Percentiles rank a stretch among this genome's conserved stretches.
Conservation (phyloP, 306 rosid genomes). For the Crotalaria pallida region DNA sequence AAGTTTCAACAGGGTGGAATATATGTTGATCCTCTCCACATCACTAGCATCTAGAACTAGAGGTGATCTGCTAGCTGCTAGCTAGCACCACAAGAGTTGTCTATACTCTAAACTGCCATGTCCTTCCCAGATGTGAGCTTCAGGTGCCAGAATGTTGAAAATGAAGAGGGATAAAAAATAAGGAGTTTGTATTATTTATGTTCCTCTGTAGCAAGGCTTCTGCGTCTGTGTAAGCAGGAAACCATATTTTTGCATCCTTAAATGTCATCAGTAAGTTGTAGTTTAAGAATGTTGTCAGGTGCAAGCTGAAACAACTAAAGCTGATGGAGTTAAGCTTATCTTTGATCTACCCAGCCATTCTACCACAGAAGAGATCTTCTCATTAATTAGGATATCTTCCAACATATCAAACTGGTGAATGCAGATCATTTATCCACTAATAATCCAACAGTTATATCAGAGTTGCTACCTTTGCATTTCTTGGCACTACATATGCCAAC, state of each 20-base stretch:
- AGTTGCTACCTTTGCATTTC: not conserved
- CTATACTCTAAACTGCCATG: not conserved
- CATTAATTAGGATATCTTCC: constrained; percentile 7
- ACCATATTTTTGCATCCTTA: not conserved
- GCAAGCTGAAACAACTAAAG: not conserved
- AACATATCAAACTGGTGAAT: not conserved
- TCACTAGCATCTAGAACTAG: not conserved
- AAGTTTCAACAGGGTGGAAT: not conserved
- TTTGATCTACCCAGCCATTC: not conserved
- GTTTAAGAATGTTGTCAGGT: not conserved
- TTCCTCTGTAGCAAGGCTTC: not conserved
- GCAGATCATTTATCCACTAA: not conserved
- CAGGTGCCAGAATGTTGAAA: constrained; percentile 7
- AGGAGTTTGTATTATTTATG: not conserved
- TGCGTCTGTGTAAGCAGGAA: not conserved
- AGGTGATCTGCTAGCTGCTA: not conserved
- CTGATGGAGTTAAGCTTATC: not conserved
- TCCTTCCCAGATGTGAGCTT: not conserved
- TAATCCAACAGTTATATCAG: not conserved
- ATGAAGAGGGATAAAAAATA: not conserved
- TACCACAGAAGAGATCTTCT: constrained; percentile 2
- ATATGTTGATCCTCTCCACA: not conserved
- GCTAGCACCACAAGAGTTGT: not conserved
- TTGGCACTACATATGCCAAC: not conserved
- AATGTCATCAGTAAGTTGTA: not conserved